These are phyloP conservation scores for Linum lewisii DNA, from an alignment of 345 rosid species.

Conservation along the genomic window DNA sequence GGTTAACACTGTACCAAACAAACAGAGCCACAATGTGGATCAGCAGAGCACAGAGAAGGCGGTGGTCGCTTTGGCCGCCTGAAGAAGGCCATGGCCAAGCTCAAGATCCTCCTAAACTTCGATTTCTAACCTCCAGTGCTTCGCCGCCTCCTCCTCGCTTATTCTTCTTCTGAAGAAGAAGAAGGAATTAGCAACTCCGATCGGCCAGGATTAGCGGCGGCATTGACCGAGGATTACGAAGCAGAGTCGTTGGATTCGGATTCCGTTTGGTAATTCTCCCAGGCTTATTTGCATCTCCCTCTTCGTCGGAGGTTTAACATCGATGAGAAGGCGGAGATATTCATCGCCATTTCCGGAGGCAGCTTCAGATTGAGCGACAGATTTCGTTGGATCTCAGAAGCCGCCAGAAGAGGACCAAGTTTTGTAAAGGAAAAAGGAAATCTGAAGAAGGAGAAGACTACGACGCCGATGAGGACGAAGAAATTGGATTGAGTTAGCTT, in stretches of 20 bases:
- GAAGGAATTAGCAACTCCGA: conserved; percentile 48
- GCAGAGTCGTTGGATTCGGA: conserved; percentile 11
- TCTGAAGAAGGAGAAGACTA: no score
- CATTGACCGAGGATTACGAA: conserved; percentile 17
- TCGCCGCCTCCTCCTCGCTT: conserved; percentile 34
- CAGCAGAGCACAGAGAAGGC: no score
- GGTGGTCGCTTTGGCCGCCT: conserved; percentile 45
- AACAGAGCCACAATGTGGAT: no score
- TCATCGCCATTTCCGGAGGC: conserved; percentile 60
- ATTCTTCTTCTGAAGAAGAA: conserved; percentile 16
- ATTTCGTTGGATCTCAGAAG: conserved; percentile 57
- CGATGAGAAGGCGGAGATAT: conserved; percentile 58
- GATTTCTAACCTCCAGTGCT: conserved; percentile 39
- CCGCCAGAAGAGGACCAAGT: background rate
- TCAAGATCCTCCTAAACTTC: conserved; percentile 40
- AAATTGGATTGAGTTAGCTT: no score
- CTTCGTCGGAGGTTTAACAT: conserved; percentile 35
- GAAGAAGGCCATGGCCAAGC: conserved; percentile 57
- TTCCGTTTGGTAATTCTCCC: no score
- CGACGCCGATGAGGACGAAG: no score
- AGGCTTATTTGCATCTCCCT: no score
- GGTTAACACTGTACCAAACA: no score
- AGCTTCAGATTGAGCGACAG: conserved; percentile 77
- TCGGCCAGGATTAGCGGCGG: conserved; percentile 45
- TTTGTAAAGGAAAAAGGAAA: no score